A percentile compares a stretch with the other conserved stretches of the same genome.
These are phyloP conservation scores for Daldinia eschscholtzii DNA, from an alignment of 2,329 filamentous ascomycete genomes.

Conservation along the genomic window DNA sequence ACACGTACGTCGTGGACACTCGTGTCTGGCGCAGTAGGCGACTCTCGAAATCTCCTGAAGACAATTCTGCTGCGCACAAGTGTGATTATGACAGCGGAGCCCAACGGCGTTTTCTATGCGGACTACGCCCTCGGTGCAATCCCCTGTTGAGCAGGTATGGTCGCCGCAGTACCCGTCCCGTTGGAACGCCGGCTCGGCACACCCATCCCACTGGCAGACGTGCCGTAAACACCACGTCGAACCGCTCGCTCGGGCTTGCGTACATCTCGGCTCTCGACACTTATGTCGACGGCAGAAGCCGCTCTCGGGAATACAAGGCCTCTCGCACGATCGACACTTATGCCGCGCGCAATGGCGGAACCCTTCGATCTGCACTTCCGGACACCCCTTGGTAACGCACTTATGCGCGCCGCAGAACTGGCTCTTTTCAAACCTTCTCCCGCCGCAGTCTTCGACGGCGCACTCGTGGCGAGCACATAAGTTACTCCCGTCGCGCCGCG, in stretches of 20 bases:
- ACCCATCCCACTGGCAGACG: constrained; percentile 33
- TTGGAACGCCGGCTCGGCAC: constrained; percentile 26
- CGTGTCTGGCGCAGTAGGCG: constrained; percentile 35
- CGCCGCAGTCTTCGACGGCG: constrained; percentile 16
- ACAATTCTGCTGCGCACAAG: constrained; percentile 31
- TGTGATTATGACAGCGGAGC: constrained; percentile 30
- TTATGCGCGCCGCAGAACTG: constrained; percentile 38
- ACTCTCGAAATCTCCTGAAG: constrained; percentile 14
- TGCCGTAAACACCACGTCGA: constrained; percentile 35
- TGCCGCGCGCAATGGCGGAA: constrained; percentile 33
- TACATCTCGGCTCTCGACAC: constrained; percentile 31
- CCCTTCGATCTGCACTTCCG: constrained; percentile 17
- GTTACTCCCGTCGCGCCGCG: constrained; percentile 16
- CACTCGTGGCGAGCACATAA: constrained; percentile 35
- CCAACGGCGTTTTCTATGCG: constrained; percentile 5
- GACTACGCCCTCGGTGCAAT: constrained; percentile 27
- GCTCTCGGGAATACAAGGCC: constrained; percentile 32
- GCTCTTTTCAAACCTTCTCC: constrained; percentile 27
- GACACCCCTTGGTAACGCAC: constrained; percentile 37
- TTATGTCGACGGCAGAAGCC: constrained; percentile 40
- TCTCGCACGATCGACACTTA: constrained; percentile 35
- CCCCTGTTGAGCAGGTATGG: constrained; percentile 32
- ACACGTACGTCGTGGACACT: constrained; percentile 35
- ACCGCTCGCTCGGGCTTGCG: constrained; percentile 18
- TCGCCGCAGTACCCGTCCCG: constrained; percentile 35